Base-by-base conservation (phyloP, 2,329 filamentous ascomycete species). In the Dothistroma septosporum region DNA sequence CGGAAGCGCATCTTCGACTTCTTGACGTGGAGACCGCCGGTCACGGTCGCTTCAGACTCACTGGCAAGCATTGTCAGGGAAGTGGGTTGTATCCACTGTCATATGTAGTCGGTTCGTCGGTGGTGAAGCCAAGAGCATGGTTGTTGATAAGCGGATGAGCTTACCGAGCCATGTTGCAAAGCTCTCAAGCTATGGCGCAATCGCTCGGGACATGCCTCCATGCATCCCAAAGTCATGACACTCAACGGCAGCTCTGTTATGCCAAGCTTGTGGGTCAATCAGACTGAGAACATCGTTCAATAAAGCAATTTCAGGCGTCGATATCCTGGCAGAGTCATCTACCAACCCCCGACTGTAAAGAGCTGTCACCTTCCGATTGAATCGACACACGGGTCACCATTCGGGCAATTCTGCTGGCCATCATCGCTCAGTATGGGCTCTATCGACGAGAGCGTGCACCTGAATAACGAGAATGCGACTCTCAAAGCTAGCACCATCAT, bases 151-250 rank as follows among this genome's bases (percentile, higher is more conserved):
- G 44, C 55, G 35, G 32, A 24, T n/a, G 21, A 46, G 46, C 41
- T 49, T 31, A 24, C 24, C 21, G n/a, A 50, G 12, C 49, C 56
- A 59, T 57, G 61, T 60, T 56, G 61, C 57, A 44, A 62, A 57
- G 61, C 61, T 49, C 57, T 52, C 53, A 49, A 44, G 21, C 47
- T 48, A 62, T 62, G n/a, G 60, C 60, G 60, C 57, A 57, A 61
- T 59, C 41, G 35, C n/a, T n/a, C n/a, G n/a, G n/a, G n/a, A n/a
- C n/a, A 49, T 57, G 22, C n/a, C 46, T 28, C 49, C 54, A 57
- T 19, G 41, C 44, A 48, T 57, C 8, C 33, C 46, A 12, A 48
- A 57, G n/a, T 48, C 46, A 22, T 28, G 54, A 57, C 14, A 57
- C 16, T n/a, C 44, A 57, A 48, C 14, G 44, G n/a, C 28, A 33